Conservation (phyloP, 306 rosid species). For the Cyamopsis tetragonoloba region DNA sequence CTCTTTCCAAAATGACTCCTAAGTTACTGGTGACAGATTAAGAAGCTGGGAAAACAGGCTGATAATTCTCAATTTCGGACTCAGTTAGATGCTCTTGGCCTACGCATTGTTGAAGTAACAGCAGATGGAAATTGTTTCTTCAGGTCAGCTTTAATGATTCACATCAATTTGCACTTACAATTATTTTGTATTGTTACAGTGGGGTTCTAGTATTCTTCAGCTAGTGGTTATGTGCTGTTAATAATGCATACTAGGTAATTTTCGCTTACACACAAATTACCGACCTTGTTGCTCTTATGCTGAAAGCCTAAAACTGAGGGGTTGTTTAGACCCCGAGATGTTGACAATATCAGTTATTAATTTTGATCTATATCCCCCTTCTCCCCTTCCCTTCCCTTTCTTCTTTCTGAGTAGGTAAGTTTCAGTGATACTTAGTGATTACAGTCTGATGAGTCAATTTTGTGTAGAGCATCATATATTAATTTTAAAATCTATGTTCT, state of each 20-base stretch:
- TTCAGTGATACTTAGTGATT: slow-evolving; percentile 3
- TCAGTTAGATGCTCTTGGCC: slow-evolving; percentile 69
- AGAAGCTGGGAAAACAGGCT: slow-evolving; percentile 55
- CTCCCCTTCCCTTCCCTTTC: background rate
- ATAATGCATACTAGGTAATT: background rate
- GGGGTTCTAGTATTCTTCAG: slow-evolving; percentile 4
- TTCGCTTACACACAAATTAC: background rate
- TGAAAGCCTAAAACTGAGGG: slow-evolving; percentile 18
- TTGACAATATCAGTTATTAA: slow-evolving; percentile 16
- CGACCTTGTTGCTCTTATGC: background rate
- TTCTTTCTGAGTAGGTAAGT: background rate
- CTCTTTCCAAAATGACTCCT: background rate
- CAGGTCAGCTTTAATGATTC: slow-evolving; percentile 52
- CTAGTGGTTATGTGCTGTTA: background rate
- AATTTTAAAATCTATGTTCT: background rate
- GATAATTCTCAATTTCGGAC: slow-evolving; percentile 51
- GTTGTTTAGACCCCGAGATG: slow-evolving; percentile 5
- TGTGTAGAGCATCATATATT: background rate
- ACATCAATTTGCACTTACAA: slow-evolving; percentile 18
- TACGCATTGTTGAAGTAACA: slow-evolving; percentile 65
- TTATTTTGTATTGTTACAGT: background rate
- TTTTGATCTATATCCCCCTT: background rate
- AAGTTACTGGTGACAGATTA: slow-evolving; percentile 41
- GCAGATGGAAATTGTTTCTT: slow-evolving; percentile 92
- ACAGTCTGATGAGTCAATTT: background rate